Evolutionary conservation across 139 green algal genomes (phyloP), one percentile per base, ranked within the genome.

Genomic region (Nannochloris sp.): DNA sequence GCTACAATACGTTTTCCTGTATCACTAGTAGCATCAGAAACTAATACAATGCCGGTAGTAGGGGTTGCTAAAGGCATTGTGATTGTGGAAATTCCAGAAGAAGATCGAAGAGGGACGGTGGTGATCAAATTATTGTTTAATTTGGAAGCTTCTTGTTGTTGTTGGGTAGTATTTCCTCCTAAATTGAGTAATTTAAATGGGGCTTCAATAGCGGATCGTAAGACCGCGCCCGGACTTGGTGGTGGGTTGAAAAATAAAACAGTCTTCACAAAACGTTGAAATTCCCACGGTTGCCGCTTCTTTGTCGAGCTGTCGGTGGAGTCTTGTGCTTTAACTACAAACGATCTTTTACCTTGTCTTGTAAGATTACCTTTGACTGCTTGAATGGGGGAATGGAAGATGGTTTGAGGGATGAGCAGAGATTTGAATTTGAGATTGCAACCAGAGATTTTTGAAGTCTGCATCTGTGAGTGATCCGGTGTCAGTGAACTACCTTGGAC

Each of bases 1-100:
- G 72, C 48, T 60, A 95, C 89, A 34, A 95, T 87, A 1, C 88
- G 77, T 67, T 80, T 82, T 47, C 89, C 89, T 60, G 92, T 82
- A 31, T 89, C 87, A 27, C 89, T 89, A 13, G 89, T 65, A 8
- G 88, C 89, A 25, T 89, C 89, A 71, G 81, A 60, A n/a, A 77
- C 72, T 24, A 82, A 23, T 25, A 78, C 51, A 0, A 73, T 58
- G 33, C 37, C 38, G 13, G 15, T 36, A n/a, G 8, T 7, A 5
- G 35, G 3, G 8, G 33, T 42, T 27, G 30, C n/a, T n/a, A n/a
- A n/a, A n/a, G n/a, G n/a, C n/a, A n/a, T n/a, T n/a, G n/a, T n/a
- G n/a, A n/a, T n/a, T n/a, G n/a, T n/a, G 9, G 14, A 3, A 23
- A 10, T 4, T 37, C 4, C 23, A 9, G 5, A 5, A 4, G 56